phyloP scores from a whole-genome alignment of 441 rosid species.

The Syzygium malaccense region DNA sequence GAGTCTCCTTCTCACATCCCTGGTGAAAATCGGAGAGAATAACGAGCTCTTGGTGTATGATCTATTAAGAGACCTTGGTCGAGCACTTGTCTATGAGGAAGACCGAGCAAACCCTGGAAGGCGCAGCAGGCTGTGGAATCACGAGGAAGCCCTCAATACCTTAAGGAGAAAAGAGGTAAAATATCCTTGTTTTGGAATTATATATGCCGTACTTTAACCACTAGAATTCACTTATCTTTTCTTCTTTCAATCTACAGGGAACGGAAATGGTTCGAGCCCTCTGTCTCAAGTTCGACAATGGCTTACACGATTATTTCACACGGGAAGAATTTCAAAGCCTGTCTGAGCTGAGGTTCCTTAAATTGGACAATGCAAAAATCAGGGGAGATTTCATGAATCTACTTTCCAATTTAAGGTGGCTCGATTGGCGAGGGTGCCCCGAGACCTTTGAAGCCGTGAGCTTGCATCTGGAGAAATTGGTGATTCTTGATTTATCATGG shows the following conservation, averaged over 20 bases:
- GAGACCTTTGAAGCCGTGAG: rapidly evolving
- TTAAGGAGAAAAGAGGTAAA: background rate
- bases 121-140: background rate
- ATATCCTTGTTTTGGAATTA: background rate
- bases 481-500: background rate
- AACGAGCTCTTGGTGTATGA: background rate
- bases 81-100: background rate
- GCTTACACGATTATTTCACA: background rate
- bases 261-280: rapidly evolving
- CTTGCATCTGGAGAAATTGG: background rate
- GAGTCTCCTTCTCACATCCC: background rate
- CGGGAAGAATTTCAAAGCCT: rapidly evolving
- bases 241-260: background rate
- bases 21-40: background rate
- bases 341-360: background rate
- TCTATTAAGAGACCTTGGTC: background rate
- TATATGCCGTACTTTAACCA: rapidly evolving
- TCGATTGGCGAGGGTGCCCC: background rate
- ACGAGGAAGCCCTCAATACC: rapidly evolving
- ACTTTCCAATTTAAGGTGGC: background rate
- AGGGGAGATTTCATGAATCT: background rate
- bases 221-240: background rate
- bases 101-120: rapidly evolving
- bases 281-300: background rate
- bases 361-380: background rate